phyloP scores from a whole-genome alignment of 495 filamentous ascomycete genomes.

The Geopyxis carbonaria region DNA sequence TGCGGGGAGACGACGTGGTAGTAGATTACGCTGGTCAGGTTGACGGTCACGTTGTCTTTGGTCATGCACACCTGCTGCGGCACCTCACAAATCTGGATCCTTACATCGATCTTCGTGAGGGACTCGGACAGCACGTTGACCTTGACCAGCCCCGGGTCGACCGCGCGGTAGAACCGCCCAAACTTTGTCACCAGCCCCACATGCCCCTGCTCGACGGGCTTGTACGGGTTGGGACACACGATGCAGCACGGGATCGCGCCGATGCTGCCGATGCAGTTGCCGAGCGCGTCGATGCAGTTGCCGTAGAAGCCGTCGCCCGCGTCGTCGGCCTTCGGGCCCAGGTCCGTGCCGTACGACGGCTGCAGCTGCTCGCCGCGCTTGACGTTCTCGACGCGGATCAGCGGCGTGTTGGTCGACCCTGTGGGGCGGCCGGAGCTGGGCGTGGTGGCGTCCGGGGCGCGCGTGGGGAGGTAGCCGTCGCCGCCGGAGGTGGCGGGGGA shows the following conservation, averaged over 20 bases:
- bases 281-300: constrained; percentile 50
- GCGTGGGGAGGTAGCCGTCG: too few relatives aligned
- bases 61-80: constrained; percentile 98
- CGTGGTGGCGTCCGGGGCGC: too few relatives aligned
- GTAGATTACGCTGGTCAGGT: constrained; percentile 95
- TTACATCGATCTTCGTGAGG: constrained; percentile 86
- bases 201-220: constrained; percentile 78
- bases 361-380: constrained; percentile 72
- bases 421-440: too few relatives aligned
- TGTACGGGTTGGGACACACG: constrained; percentile 73
- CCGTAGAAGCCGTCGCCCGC: constrained; percentile 50
- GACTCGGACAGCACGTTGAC: constrained; percentile 91
- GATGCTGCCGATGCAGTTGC: constrained; percentile 55
- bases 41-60: constrained; percentile 91
- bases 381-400: constrained; percentile 70
- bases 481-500: too few relatives aligned
- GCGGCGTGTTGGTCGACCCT: constrained; percentile 22
- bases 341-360: constrained; percentile 62
- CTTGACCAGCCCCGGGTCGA: constrained; percentile 94
- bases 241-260: constrained; percentile 89
- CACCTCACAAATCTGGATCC: constrained; percentile 93
- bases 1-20: constrained; percentile 93
- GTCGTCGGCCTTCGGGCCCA: constrained; percentile 35
- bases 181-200: constrained; percentile 93
- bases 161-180: constrained; percentile 87